Conservation (phyloP, 768 basidiomycete species). For the Coprinellus micaceus region DNA sequence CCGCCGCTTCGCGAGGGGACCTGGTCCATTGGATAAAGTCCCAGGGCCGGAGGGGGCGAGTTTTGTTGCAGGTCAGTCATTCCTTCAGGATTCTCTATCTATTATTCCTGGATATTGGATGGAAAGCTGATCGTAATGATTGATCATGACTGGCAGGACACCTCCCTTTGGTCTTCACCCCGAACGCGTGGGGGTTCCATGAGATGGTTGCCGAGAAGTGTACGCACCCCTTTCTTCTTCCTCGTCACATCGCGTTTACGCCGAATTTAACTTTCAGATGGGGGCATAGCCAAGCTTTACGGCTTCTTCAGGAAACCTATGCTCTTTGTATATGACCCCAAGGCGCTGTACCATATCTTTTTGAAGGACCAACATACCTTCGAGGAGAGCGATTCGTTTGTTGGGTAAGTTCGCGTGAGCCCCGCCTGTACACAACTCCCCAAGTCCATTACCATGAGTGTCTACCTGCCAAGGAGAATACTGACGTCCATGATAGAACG, state of each 20-base stretch:
- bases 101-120: no score
- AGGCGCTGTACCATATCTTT: constrained; percentile 40
- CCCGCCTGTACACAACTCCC: background rate
- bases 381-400: constrained; percentile 9
- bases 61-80: constrained; percentile 25
- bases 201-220: constrained; percentile 29
- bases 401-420: background rate
- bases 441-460: background rate
- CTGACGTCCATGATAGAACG: constrained; percentile 14
- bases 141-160: constrained; percentile 26
- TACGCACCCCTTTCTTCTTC: constrained; percentile 7
- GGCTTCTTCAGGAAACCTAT: constrained; percentile 33
- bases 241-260: background rate
- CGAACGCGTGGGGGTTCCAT: constrained; percentile 36
- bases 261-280: constrained; percentile 18
- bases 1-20: no score
- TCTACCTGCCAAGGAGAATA: no score
- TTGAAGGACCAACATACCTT: constrained; percentile 35
- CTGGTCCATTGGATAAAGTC: constrained; percentile 2
- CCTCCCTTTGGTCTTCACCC: constrained; percentile 28
- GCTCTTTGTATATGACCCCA: constrained; percentile 42
- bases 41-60: constrained; percentile 20
- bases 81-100: no score
- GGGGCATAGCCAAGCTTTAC: constrained; percentile 30
- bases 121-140: no score